Evolutionary conservation across 2,329 filamentous ascomycete genomes (phyloP).

Genomic region (Teratosphaeria destructans): DNA sequence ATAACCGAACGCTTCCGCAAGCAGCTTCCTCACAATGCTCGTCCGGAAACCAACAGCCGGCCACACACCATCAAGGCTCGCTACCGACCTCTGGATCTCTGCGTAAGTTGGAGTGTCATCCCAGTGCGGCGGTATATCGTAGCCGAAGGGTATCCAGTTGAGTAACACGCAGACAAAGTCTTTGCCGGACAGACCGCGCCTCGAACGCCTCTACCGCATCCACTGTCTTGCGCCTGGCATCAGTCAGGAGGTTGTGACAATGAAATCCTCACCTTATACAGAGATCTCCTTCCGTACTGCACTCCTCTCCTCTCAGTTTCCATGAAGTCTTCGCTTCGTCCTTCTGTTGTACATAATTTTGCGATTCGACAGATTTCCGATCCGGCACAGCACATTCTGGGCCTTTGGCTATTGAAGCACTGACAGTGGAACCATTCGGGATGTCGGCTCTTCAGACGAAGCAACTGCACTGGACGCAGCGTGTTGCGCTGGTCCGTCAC

Average conservation of each 20-base stretch:
- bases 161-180: slow-evolving; percentile 1
- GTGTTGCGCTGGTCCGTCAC: slow-evolving; percentile 35
- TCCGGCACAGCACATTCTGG: background rate
- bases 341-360: slow-evolving; percentile 4
- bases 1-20: slow-evolving; percentile 8
- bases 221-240: slow-evolving; percentile 2
- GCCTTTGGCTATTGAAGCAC: background rate
- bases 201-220: background rate
- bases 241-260: slow-evolving; percentile 7
- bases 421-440: background rate
- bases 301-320: background rate
- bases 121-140: background rate
- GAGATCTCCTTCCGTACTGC: background rate
- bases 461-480: slow-evolving; percentile 37
- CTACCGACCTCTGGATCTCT: slow-evolving; percentile 13
- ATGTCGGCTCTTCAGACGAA: slow-evolving; percentile 19
- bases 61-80: slow-evolving; percentile 14
- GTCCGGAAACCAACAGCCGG: slow-evolving; percentile 5
- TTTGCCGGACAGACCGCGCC: slow-evolving; percentile 9
- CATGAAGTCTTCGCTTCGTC: background rate
- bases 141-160: slow-evolving; percentile 6
- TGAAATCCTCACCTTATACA: slow-evolving; percentile 6
- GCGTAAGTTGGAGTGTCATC: slow-evolving; percentile 1
- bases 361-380: background rate
- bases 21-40: slow-evolving; percentile 12